Evolutionary conservation across 202 grass and related monocot species (phyloP).

Genomic region (Setaria italica): DNA sequence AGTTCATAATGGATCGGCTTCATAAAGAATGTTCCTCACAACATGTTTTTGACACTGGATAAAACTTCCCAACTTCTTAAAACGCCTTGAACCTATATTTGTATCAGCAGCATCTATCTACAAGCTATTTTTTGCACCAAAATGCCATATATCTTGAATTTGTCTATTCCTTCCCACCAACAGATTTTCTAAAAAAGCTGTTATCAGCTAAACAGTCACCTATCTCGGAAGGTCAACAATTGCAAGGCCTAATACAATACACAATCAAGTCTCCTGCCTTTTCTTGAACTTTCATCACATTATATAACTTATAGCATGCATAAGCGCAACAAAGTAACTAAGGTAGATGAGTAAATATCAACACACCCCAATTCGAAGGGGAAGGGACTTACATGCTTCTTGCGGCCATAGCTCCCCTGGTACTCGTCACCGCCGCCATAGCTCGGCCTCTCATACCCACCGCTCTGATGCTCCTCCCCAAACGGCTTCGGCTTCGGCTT

Average conservation of each 20-base stretch:
- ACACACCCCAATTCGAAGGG: not conserved
- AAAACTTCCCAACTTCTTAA: not conserved
- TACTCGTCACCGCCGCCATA: slow-evolving; percentile 50
- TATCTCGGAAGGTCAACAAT: not conserved
- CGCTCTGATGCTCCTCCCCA: slow-evolving; percentile 46
- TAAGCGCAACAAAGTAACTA: not conserved
- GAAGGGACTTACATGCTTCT: slow-evolving; percentile 67
- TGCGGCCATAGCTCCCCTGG: slow-evolving; percentile 59
- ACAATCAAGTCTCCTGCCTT: not conserved
- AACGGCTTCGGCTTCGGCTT: slow-evolving; percentile 42
- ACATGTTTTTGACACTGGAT: not conserved
- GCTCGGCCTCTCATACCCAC: slow-evolving; percentile 51
- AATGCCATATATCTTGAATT: not conserved
- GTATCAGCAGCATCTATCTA: not conserved
- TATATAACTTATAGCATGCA: not conserved
- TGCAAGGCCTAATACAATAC: not conserved
- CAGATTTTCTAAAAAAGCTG: not conserved
- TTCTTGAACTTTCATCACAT: not conserved
- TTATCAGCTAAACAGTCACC: slow-evolving; percentile 1
- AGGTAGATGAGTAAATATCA: not conserved
- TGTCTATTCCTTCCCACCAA: not conserved
- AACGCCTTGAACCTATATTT: slow-evolving; percentile 12
- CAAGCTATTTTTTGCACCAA: not conserved
- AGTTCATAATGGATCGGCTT: not conserved
- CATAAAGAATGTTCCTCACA: not conserved